Conservation (phyloP, 345 rosid species). For the Salix exigua region DNA sequence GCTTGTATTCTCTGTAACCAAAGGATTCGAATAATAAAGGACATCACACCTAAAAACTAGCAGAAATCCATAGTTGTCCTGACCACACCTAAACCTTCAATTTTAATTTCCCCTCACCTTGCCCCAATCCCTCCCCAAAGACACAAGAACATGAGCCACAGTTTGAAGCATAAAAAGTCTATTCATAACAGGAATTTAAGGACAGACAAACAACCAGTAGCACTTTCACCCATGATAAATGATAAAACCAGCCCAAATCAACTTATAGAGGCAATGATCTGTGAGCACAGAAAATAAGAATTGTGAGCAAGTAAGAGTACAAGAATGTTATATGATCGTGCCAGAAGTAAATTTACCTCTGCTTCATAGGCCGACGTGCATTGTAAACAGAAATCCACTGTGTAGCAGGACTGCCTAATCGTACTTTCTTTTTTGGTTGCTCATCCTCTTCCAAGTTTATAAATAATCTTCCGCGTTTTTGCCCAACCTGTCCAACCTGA, state of each 20-base stretch:
- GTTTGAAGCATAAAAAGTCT: not conserved
- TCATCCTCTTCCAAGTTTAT: conserved; percentile 33
- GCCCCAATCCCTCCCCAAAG: not conserved
- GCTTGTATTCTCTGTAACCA: not conserved
- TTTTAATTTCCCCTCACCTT: not conserved
- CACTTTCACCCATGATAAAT: not conserved
- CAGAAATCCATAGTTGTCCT: not conserved
- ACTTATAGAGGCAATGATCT: not conserved
- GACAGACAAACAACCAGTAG: not conserved
- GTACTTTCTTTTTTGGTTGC: conserved; percentile 31
- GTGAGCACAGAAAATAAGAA: not conserved
- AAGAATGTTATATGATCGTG: not conserved
- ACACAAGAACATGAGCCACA: not conserved
- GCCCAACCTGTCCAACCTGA: conserved; percentile 28
- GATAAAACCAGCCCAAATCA: conserved; percentile 1
- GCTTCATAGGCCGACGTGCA: conserved; percentile 34
- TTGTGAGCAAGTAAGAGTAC: not conserved
- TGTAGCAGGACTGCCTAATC: conserved; percentile 35
- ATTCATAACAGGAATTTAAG: not conserved
- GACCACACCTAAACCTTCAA: not conserved
- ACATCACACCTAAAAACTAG: too few species aligned
- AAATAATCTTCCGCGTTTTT: conserved; percentile 31
- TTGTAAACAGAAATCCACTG: conserved; percentile 36
- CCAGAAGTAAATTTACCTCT: conserved; percentile 13
- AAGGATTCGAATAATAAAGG: not conserved